Conservation (phyloP, 192 early-diverging fungal genomes). For the Coemansia sp. region DNA sequence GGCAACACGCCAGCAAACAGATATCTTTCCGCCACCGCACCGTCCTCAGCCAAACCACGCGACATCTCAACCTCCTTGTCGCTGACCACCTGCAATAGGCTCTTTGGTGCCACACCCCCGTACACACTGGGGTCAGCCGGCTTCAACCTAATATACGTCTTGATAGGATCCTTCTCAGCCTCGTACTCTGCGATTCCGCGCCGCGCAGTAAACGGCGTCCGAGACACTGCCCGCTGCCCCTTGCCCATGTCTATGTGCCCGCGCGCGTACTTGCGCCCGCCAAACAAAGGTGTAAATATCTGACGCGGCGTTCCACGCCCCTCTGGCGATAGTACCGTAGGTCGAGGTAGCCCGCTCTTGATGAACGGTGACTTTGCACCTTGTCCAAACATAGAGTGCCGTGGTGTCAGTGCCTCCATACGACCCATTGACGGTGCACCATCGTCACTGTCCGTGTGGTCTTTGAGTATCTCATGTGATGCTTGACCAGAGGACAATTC, state of each 20-base stretch:
- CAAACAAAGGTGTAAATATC: constrained; percentile 38
- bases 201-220: constrained; percentile 52
- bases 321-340: constrained; percentile 5
- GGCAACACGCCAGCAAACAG: constrained; percentile 65
- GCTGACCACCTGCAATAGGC: constrained; percentile 45
- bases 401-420: not conserved
- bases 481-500: not conserved
- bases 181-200: constrained; percentile 40
- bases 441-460: not conserved
- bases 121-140: constrained; percentile 21
- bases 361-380: not conserved
- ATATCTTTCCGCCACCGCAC: constrained; percentile 42
- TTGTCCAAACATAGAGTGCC: not conserved
- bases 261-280: constrained; percentile 41
- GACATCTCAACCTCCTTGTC: constrained; percentile 55
- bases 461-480: not conserved
- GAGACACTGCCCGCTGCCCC: constrained; percentile 29
- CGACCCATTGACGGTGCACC: not conserved
- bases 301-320: constrained; percentile 10
- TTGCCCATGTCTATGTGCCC: constrained; percentile 20
- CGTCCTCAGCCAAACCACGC: constrained; percentile 11
- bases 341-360: not conserved
- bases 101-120: constrained; percentile 5
- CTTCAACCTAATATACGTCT: constrained; percentile 52
- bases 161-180: constrained; percentile 52